Evolutionary conservation across 2,329 filamentous ascomycete genomes (phyloP).

Genomic region (Pseudocercospora pini-densiflorae): DNA sequence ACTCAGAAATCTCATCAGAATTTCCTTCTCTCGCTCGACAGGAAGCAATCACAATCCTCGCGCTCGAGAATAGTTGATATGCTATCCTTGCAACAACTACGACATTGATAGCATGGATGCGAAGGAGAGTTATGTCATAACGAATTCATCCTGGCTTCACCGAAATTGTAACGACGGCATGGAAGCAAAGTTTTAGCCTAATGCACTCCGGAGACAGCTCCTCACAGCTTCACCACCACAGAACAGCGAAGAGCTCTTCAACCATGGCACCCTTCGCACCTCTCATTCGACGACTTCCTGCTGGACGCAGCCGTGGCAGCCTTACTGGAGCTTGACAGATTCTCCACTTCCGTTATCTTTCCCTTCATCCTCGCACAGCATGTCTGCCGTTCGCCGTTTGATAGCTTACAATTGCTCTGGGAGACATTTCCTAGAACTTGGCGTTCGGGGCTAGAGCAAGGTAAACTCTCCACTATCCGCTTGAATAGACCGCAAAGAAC

Average conservation of each 20-base stretch:
- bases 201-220: constrained; percentile 10
- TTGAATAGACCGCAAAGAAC: too few relatives aligned
- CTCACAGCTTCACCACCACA: background rate
- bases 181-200: constrained; percentile 2
- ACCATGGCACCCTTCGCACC: background rate
- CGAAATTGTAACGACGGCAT: constrained; percentile 7
- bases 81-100: background rate
- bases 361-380: background rate
- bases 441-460: too few relatives aligned
- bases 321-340: background rate
- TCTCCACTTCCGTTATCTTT: background rate
- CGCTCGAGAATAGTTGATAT: background rate
- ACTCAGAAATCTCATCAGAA: background rate
- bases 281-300: background rate
- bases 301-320: too few relatives aligned
- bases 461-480: too few relatives aligned
- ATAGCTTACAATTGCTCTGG: too few relatives aligned
- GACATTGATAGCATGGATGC: background rate
- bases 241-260: background rate
- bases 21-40: background rate
- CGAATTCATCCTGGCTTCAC: background rate
- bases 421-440: too few relatives aligned
- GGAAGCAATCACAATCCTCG: background rate
- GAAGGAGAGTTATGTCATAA: background rate
- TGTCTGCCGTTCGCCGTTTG: background rate